Evolutionary conservation across 169 alveolate genomes (phyloP).

Genomic region (Eimeria sp.): DNA sequence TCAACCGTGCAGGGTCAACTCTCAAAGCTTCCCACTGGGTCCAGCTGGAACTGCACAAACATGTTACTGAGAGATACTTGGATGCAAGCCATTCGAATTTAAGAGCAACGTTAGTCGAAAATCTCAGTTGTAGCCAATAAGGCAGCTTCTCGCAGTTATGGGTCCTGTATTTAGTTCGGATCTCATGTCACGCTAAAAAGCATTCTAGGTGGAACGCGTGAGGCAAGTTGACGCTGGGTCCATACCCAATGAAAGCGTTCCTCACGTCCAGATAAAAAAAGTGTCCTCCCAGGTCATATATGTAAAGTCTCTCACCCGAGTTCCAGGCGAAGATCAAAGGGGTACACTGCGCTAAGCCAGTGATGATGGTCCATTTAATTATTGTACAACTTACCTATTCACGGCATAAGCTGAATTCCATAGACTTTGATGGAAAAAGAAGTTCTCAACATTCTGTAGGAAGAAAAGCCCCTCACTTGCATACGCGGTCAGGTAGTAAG

Average conservation of each 20-base stretch:
- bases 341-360: not conserved
- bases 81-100: not conserved
- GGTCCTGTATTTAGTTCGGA: not conserved
- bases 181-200: not conserved
- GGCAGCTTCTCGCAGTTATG: not conserved
- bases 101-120: not conserved
- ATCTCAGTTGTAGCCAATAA: not conserved
- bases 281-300: not conserved
- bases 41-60: not conserved
- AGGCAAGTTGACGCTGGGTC: not conserved
- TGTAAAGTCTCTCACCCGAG: not conserved
- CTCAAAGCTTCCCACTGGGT: not conserved
- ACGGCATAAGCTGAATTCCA: not conserved
- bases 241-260: not conserved
- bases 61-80: not conserved
- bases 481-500: not conserved
- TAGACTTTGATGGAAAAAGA: not conserved
- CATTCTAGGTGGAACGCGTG: not conserved
- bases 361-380: not conserved
- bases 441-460: not conserved
- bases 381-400: not conserved
- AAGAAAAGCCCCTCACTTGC: not conserved
- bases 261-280: not conserved
- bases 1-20: not conserved
- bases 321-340: not conserved